Evolutionary conservation across 2,329 filamentous ascomycete species (phyloP).

Genomic region (Cercospora berteroae): DNA sequence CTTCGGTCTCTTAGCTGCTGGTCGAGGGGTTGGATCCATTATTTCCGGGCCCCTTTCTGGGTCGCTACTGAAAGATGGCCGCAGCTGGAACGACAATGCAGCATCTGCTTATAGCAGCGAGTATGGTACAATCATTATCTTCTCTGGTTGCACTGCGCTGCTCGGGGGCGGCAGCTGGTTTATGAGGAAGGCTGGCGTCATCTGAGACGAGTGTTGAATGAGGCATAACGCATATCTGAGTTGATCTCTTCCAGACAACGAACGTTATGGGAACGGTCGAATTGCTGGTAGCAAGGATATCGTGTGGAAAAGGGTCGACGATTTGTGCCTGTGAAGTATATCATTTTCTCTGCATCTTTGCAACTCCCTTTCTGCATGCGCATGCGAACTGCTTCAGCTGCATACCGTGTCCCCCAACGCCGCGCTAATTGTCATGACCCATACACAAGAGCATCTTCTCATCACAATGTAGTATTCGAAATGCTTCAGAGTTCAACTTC

Average conservation of each 20-base stretch:
- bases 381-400: background rate
- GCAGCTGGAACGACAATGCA: slow-evolving; percentile 22
- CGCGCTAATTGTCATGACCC: slow-evolving; percentile 9
- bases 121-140: slow-evolving; percentile 44
- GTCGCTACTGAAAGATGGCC: slow-evolving; percentile 40
- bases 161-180: slow-evolving; percentile 25
- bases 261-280: no score
- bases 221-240: background rate
- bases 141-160: slow-evolving; percentile 37
- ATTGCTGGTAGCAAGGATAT: background rate
- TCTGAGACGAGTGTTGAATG: slow-evolving; percentile 7
- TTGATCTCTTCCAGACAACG: background rate
- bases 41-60: slow-evolving; percentile 54
- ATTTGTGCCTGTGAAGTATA: background rate
- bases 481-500: slow-evolving; percentile 22
- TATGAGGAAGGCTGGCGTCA: slow-evolving; percentile 21
- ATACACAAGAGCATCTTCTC: background rate
- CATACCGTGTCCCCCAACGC: slow-evolving; percentile 8
- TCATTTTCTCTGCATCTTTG: background rate
- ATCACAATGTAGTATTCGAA: background rate
- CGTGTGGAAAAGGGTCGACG: background rate
- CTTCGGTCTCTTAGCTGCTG: slow-evolving; percentile 50
- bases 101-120: slow-evolving; percentile 42
- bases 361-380: background rate
- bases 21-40: slow-evolving; percentile 53